phyloP scores from a whole-genome alignment of 2,329 filamentous ascomycete genomes.

The Penicillium sp. region DNA sequence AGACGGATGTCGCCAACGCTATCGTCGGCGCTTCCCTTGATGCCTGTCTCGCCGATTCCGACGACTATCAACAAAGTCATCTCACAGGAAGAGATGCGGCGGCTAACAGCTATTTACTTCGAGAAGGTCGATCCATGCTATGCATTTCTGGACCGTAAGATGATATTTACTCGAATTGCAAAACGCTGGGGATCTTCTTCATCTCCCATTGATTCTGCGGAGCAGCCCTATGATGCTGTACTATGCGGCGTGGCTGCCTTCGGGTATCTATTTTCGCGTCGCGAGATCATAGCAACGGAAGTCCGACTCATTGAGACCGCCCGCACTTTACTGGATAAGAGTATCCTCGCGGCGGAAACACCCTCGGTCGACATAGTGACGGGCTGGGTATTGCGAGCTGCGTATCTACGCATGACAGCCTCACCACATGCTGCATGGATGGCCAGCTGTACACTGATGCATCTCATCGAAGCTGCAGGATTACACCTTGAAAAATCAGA shows the following conservation, averaged over 20 bases:
- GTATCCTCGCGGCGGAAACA: constrained; percentile 24
- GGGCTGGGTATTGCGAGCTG: constrained; percentile 53
- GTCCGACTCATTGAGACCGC: constrained; percentile 49
- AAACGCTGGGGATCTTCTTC: constrained; percentile 28
- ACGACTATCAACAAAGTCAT: constrained; percentile 48
- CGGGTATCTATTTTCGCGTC: constrained; percentile 52
- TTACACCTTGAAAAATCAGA: constrained; percentile 31
- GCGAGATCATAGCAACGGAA: constrained; percentile 43
- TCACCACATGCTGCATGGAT: constrained; percentile 55
- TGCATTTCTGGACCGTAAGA: constrained; percentile 44
- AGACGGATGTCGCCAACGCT: constrained; percentile 16
- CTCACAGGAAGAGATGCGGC: constrained; percentile 48
- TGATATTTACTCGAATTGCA: constrained; percentile 25
- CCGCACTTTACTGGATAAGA: constrained; percentile 46
- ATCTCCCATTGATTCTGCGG: constrained; percentile 17
- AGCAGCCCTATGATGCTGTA: constrained; percentile 46
- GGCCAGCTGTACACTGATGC: constrained; percentile 57
- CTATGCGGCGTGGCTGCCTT: constrained; percentile 57
- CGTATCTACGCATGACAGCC: constrained; percentile 54
- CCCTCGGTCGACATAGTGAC: constrained; percentile 32
- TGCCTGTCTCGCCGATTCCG: constrained; percentile 10
- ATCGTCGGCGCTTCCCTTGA: constrained; percentile 11
- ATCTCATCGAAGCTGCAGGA: constrained; percentile 54
- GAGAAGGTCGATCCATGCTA: constrained; percentile 54
- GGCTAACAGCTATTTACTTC: constrained; percentile 50